phyloP scores from a whole-genome alignment of 169 alveolate species.

The Plasmodium gonderi region DNA sequence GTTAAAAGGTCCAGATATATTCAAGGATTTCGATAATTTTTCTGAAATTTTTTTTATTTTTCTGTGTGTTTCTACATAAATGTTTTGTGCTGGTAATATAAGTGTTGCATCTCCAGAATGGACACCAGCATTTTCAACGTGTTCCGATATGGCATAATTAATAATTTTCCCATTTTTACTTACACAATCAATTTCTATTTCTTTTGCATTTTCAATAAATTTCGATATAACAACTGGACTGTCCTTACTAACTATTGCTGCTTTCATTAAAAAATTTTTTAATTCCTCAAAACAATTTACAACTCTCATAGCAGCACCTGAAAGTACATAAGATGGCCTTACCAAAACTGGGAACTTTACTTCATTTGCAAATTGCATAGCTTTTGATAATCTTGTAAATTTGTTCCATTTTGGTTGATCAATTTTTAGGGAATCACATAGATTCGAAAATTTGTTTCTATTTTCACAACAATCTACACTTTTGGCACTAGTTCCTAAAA shows the following conservation, averaged over 20 bases:
- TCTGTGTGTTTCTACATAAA: constrained; percentile 90
- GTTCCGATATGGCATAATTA: constrained; percentile 92
- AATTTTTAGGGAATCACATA: constrained; percentile 88
- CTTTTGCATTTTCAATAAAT: constrained; percentile 86
- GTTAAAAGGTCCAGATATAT: constrained; percentile 91
- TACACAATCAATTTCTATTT: constrained; percentile 91
- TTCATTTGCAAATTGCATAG: constrained; percentile 79
- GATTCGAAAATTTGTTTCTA: constrained; percentile 87
- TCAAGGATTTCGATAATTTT: constrained; percentile 87
- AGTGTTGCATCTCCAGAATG: constrained; percentile 93
- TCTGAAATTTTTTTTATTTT: constrained; percentile 87
- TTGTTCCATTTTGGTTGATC: constrained; percentile 93
- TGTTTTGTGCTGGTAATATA: constrained; percentile 91
- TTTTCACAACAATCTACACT: constrained; percentile 90
- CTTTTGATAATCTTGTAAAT: constrained; percentile 83
- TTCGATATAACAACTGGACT: constrained; percentile 91
- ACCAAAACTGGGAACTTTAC: constrained; percentile 89
- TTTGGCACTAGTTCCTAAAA: constrained; percentile 90
- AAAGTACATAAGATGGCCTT: constrained; percentile 91
- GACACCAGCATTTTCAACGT: constrained; percentile 92
- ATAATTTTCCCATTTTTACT: constrained; percentile 86
- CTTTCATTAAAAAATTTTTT: constrained; percentile 83
- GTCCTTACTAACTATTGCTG: constrained; percentile 90
- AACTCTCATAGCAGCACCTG: constrained; percentile 93
- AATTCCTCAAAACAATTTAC: constrained; percentile 84